Base-by-base conservation (phyloP, 116 monocot genomes). In the Zostera marina region DNA sequence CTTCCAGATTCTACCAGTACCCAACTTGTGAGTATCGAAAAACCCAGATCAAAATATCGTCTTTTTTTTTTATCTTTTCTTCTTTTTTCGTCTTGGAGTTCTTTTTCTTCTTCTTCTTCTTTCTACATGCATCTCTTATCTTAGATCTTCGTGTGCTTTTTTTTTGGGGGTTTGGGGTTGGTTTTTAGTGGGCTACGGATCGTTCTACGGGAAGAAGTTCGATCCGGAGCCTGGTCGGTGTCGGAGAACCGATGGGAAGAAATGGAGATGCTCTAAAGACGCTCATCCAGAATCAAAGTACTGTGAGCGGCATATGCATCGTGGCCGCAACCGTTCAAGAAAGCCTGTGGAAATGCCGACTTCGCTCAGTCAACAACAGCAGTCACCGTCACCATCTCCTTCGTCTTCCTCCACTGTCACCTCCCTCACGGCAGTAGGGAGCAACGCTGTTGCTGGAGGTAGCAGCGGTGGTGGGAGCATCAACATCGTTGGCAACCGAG, bases 301-400 rank as follows among this genome's bases (percentile, higher is more conserved):
- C 68, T 96, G 96, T 44, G 96, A 96, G 76, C 82, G 85, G 56
- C 96, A 96, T 76, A 85, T 88, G 89, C 84, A 89, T 56, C 73
- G 96, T 49, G 89, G 96, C 57, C 89, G 89, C 82, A 85, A 88
- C 77, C 96, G 96, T 96, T 88, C 96, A 88, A 96, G 96, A 96
- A 96, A 96, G 96, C 96, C 85, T 85, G 96, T 96, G 89, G 96
- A 96, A 89, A 79, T 73, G 54, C 73, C 72, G 24, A 49, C 72
- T 20, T 58, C 66, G 54, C 59, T 79, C 24, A 32, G 32, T 5
- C 32, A 32, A 32, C 80, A 56, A 44, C 5, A 2, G 5, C 32
- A 32, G 32, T 32, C 32, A 32, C 32, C 32, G 0, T 52, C 60
- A 42, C 52, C 52, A 16, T 70, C 70, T 3, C 54, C 70, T 3